Conservation (phyloP, 2,329 filamentous ascomycete genomes). For the Aurifilum marmelostoma region DNA sequence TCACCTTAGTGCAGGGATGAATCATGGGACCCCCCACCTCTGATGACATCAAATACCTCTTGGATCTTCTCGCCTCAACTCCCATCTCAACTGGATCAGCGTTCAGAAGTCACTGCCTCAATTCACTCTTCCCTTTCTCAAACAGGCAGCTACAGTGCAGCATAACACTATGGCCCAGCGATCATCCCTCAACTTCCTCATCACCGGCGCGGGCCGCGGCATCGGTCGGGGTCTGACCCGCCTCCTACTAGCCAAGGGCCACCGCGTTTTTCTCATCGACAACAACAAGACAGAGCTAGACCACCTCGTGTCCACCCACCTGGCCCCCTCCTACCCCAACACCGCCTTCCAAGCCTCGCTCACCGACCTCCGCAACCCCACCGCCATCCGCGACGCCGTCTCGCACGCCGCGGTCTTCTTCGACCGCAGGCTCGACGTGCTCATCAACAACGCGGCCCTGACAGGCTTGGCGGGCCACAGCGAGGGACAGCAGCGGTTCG, state of each 20-base stretch:
- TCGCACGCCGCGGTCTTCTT: conserved; percentile 40
- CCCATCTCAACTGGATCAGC: not conserved
- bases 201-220: conserved; percentile 68
- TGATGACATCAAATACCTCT: not conserved
- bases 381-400: conserved; percentile 38
- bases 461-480: conserved; percentile 39
- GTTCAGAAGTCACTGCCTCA: not conserved
- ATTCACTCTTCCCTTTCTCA: not conserved
- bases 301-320: conserved; percentile 39
- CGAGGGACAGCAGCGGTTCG: conserved; percentile 33
- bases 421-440: conserved; percentile 41
- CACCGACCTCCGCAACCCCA: conserved; percentile 39
- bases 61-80: not conserved
- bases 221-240: conserved; percentile 67
- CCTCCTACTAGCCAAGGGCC: conserved; percentile 42
- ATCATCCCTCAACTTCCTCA: conserved; percentile 43
- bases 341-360: conserved; percentile 33
- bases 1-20: conserved; percentile 1
- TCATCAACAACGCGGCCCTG: conserved; percentile 48
- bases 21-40: not conserved
- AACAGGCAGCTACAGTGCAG: not conserved
- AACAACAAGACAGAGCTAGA: conserved; percentile 42
- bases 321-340: conserved; percentile 23
- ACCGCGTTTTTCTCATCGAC: conserved; percentile 46
- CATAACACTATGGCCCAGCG: not conserved